Base-by-base conservation (phyloP, 2,329 filamentous ascomycete genomes). In the Diaporthe capsici region DNA sequence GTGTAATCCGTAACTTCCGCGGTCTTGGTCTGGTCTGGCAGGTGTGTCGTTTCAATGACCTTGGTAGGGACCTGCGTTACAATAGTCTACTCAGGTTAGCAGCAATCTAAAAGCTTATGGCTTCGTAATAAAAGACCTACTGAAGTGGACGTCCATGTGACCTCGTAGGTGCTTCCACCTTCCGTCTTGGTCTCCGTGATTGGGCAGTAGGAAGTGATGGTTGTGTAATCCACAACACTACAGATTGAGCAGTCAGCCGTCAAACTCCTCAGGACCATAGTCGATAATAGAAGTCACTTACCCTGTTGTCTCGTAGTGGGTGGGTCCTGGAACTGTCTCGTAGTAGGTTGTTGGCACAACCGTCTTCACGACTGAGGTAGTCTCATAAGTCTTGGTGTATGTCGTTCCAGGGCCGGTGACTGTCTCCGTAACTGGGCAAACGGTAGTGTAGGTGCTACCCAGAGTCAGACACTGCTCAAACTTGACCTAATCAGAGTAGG, bases 161-260 rank as follows among this genome's bases (percentile, higher is more conserved):
- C 81, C 17, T 85, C 82, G 0, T 86, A 81, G 4, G 84, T 84
- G 53, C 82, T 79, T 39, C 88, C 88, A 37, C 80, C 84, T 4
- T 88, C 72, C 2, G 85, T 87, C 80, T 84, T 85, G 63, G 85
- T 86, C 78, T 86, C 82, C 1, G 87, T 88, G 20, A 88, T 79
- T 12, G 86, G 85, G 80, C 85, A 87, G 20, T 88, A 81, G 22
- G 82, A 84, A 20, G 87, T 89, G 49, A 84, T 72, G 8, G 87
- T 88, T 12, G 80, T 83, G 79, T 87, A 86, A 25, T 82, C 82
- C 10, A 86, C 81, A 17, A 83, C 82, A 28, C 82, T 60, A 20
- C 34, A 39, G 15, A 6, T 60, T 60, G 8, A n/a, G 34, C 9
- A 25, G 57, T 60, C 34, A 60, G 57, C 12, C 34, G 12, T n/a